Evolutionary conservation across 2,329 filamentous ascomycete genomes (phyloP).

Genomic region (Beauveria asiatica): DNA sequence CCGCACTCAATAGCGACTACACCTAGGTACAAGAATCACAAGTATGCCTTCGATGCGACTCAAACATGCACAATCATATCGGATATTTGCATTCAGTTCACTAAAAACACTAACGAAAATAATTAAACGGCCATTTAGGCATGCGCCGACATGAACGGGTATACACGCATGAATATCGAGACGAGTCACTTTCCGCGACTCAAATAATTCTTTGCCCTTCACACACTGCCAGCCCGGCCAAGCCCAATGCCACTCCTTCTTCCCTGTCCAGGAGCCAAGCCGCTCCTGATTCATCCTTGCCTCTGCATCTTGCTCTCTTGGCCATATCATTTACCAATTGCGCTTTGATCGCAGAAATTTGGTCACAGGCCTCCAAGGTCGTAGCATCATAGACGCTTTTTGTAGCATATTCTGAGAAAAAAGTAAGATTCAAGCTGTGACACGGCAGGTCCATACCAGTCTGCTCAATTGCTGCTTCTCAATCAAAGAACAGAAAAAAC

Average conservation of each 20-base stretch:
- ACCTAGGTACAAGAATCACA: not conserved
- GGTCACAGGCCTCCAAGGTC: conserved; percentile 20
- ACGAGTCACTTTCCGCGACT: not conserved
- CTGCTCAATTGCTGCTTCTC: conserved; percentile 31
- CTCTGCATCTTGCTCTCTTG: conserved; percentile 1
- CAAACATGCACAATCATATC: conserved; percentile 26
- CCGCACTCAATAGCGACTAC: not conserved
- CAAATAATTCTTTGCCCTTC: not conserved
- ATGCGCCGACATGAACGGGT: conserved; percentile 2
- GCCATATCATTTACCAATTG: conserved; percentile 2
- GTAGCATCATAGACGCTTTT: conserved; percentile 22
- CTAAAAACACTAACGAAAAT: conserved; percentile 44
- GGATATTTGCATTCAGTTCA: conserved; percentile 58
- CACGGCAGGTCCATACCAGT: conserved; percentile 30
- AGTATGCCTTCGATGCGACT: not conserved
- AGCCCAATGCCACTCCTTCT: conserved; percentile 4
- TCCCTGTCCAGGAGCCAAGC: not conserved
- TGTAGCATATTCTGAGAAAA: conserved; percentile 24
- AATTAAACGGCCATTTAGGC: conserved; percentile 23
- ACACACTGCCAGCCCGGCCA: conserved; percentile 4
- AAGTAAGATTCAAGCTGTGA: conserved; percentile 27
- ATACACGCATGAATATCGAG: conserved; percentile 1
- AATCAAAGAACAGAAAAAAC: conserved; percentile 31
- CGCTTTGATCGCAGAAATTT: conserved; percentile 1
- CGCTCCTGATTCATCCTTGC: not conserved